A percentile compares a stretch with the other conserved stretches of the same genome.
Conservation (phyloP, 345 rosid genomes). For the Aethionema arabicum region DNA sequence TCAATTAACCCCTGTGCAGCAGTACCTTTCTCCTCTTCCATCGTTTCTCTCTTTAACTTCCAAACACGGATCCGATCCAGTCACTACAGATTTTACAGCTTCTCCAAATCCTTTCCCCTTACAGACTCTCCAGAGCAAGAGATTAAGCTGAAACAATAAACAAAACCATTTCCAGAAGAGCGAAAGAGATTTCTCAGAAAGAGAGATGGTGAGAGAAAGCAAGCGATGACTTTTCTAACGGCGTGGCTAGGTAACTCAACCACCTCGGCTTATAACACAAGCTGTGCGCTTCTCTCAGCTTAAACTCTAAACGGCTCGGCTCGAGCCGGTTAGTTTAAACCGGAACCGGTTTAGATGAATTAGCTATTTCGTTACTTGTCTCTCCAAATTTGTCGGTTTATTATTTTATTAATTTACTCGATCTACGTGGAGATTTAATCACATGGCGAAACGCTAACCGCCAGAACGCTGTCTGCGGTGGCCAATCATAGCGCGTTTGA, state of each 20-base stretch:
- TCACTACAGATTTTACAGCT: background rate
- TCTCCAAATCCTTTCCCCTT: conserved; percentile 15
- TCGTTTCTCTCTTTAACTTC: conserved; percentile 11
- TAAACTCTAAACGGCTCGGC: conserved; percentile 14
- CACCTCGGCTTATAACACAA: conserved; percentile 21
- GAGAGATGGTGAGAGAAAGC: conserved; percentile 18
- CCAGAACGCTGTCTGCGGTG: too few relatives aligned
- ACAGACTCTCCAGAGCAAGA: conserved; percentile 8
- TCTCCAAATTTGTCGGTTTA: too few relatives aligned
- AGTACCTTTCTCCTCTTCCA: conserved; percentile 59
- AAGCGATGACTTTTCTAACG: conserved; percentile 31
- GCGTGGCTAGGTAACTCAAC: conserved; percentile 15
- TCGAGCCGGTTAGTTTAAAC: conserved; percentile 6
- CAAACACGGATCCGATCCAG: conserved; percentile 26
- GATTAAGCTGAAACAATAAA: conserved; percentile 26
- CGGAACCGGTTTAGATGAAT: conserved; percentile 6
- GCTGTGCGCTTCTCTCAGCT: conserved; percentile 22
- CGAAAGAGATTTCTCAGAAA: conserved; percentile 21
- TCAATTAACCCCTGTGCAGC: conserved; percentile 58
- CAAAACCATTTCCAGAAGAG: conserved; percentile 29
- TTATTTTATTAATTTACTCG: too few relatives aligned
- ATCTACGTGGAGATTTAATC: too few relatives aligned
- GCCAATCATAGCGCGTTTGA: too few relatives aligned
- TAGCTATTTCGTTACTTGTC: background rate
- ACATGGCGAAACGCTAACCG: too few relatives aligned